phyloP scores from a whole-genome alignment of 306 rosid genomes.

The Malus orientalis region DNA sequence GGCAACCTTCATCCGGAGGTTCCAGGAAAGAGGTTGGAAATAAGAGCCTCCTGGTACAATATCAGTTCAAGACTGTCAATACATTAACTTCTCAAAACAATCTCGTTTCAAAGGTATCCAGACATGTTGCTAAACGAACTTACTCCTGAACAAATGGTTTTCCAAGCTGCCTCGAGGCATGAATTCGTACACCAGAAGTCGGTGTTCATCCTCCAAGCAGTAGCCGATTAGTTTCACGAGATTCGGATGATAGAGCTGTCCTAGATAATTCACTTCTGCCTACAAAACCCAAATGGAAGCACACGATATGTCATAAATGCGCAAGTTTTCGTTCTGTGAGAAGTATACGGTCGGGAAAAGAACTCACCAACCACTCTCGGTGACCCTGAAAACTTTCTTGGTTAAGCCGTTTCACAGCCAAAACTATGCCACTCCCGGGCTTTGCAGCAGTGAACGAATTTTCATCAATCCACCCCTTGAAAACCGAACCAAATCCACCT shows the following conservation, averaged over 20 bases:
- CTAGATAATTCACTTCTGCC: conserved; percentile 52
- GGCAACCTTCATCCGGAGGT: conserved; percentile 42
- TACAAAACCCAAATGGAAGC: conserved; percentile 4
- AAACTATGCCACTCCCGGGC: conserved; percentile 45
- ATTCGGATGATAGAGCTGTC: conserved; percentile 38
- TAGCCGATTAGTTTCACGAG: conserved; percentile 44
- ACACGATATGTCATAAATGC: neutral
- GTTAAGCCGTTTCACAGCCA: conserved; percentile 47
- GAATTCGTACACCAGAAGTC: conserved; percentile 48
- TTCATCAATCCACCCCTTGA: conserved; percentile 51
- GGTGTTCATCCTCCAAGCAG: conserved; percentile 50
- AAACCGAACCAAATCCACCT: conserved; percentile 51
- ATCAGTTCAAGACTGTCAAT: neutral
- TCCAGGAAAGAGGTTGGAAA: conserved; percentile 53
- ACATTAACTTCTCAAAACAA: neutral
- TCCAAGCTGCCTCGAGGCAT: conserved; percentile 55
- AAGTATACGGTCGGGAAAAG: neutral
- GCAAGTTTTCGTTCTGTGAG: neutral
- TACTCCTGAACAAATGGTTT: conserved; percentile 48
- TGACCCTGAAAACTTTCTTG: conserved; percentile 46
- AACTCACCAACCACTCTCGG: conserved; percentile 50
- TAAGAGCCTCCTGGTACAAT: conserved; percentile 38
- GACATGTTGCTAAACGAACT: neutral
- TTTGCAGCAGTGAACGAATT: conserved; percentile 38
- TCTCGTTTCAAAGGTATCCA: neutral